Conservation (phyloP, 75 land plant species). For the Pinus taeda region DNA sequence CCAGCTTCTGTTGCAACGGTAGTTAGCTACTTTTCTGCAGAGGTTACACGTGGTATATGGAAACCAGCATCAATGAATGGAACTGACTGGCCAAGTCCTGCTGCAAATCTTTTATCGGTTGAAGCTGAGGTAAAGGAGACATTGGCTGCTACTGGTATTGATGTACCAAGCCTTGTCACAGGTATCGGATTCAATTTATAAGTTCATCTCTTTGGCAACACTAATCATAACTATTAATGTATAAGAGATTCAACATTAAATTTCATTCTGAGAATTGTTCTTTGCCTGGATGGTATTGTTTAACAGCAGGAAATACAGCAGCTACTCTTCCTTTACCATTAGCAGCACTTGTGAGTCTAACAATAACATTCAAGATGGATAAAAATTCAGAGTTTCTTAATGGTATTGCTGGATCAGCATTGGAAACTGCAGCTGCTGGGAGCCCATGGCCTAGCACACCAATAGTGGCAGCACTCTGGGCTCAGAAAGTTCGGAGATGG, state of each 20-base stretch:
- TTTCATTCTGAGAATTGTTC: constrained; percentile 9
- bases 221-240: background rate
- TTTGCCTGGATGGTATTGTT: constrained; percentile 9
- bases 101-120: constrained; percentile 74
- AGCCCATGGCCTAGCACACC: constrained; percentile 95
- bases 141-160: constrained; percentile 81
- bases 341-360: constrained; percentile 88
- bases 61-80: constrained; percentile 95
- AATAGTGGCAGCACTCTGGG: constrained; percentile 88
- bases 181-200: constrained; percentile 34
- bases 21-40: constrained; percentile 86
- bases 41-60: constrained; percentile 88
- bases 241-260: background rate
- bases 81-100: constrained; percentile 98
- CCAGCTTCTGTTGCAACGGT: constrained; percentile 89
- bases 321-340: constrained; percentile 86
- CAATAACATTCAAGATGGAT: constrained; percentile 89
- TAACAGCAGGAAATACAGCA: constrained; percentile 56
- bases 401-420: constrained; percentile 78
- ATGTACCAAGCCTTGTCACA: constrained; percentile 68
- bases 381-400: constrained; percentile 54
- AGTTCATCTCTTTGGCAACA: background rate
- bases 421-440: constrained; percentile 69
- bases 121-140: constrained; percentile 83
- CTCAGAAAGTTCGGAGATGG: constrained; percentile 88